Percentiles rank a stretch among this genome's conserved stretches.
Conservation (phyloP, 805 yeast genomes). For the Jamesozyma hellenica region DNA sequence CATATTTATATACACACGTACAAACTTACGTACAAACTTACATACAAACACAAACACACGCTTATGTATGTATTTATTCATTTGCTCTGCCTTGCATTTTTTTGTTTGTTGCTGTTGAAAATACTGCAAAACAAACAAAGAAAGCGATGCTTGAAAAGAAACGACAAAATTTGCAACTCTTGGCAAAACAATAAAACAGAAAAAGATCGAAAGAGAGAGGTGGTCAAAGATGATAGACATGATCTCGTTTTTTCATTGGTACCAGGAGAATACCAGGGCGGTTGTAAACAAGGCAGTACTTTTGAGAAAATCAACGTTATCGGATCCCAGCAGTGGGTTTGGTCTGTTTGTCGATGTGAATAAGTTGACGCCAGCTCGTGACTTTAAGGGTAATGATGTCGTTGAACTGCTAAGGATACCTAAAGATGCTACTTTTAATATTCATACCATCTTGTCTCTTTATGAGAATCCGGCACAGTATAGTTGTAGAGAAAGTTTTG, state of each 20-base stretch:
- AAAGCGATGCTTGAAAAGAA: no score
- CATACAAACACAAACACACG: no score
- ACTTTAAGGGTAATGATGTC: slow-evolving; percentile 6
- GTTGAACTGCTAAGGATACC: slow-evolving; percentile 34
- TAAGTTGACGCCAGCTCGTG: background rate
- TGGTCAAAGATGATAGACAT: no score
- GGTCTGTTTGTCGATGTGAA: slow-evolving; percentile 13
- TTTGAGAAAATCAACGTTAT: slow-evolving; percentile 1
- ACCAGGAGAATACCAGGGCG: background rate
- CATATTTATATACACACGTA: no score
- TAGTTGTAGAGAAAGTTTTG: slow-evolving; percentile 16
- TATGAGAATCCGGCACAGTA: slow-evolving; percentile 16
- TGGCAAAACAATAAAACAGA: no score
- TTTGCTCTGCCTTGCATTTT: no score
- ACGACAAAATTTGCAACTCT: no score
- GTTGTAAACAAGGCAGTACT: background rate
- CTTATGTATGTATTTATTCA: no score
- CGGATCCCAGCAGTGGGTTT: slow-evolving; percentile 28
- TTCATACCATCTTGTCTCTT: slow-evolving; percentile 20
- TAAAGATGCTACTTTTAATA: slow-evolving; percentile 21
- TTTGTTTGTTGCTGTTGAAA: no score
- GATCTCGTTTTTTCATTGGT: background rate
- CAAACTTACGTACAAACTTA: no score
- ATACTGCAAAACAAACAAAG: no score
- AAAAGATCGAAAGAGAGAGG: no score